A percentile compares a stretch with the other conserved stretches of the same genome.
Evolutionary conservation across 495 filamentous ascomycete species (phyloP).

Genomic region (Ramalina peruviana): DNA sequence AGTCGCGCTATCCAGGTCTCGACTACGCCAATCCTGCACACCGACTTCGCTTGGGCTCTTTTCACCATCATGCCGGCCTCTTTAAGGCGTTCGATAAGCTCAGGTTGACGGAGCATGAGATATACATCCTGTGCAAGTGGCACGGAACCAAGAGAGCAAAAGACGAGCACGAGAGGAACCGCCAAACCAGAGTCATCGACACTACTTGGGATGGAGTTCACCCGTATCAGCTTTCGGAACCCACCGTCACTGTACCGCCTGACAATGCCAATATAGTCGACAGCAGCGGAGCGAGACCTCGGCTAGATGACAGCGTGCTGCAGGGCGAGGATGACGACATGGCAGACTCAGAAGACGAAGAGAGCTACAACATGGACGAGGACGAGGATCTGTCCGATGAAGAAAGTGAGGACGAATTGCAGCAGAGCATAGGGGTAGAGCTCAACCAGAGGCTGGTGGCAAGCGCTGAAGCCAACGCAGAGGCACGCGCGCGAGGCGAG

Average conservation of each 20-base stretch:
- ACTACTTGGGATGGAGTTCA: constrained; percentile 60
- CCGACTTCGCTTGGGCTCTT: constrained; percentile 70
- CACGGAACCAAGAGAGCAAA: constrained; percentile 87
- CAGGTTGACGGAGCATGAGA: constrained; percentile 61
- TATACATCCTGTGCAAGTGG: constrained; percentile 71
- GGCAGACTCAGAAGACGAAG: constrained; percentile 21
- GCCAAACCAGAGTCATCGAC: constrained; percentile 56
- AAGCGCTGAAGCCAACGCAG: constrained; percentile 51
- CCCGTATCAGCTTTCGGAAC: neutral
- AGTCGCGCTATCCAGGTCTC: constrained; percentile 69
- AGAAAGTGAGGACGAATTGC: constrained; percentile 52
- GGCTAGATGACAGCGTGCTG: neutral
- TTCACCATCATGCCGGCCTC: constrained; percentile 64
- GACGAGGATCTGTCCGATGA: constrained; percentile 32
- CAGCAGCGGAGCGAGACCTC: constrained; percentile 7
- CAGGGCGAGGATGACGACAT: constrained; percentile 10
- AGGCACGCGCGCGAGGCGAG: constrained; percentile 46
- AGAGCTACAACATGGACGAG: constrained; percentile 12
- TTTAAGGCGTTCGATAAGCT: constrained; percentile 74
- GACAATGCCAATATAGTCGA: constrained; percentile 3
- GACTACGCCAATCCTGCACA: constrained; percentile 74
- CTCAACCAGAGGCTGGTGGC: constrained; percentile 61
- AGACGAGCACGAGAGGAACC: constrained; percentile 68
- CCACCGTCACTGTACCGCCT: constrained; percentile 12
- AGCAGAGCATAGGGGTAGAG: constrained; percentile 56